phyloP scores from a whole-genome alignment of 148 eudicot genomes.

The Rhododendron molle region DNA sequence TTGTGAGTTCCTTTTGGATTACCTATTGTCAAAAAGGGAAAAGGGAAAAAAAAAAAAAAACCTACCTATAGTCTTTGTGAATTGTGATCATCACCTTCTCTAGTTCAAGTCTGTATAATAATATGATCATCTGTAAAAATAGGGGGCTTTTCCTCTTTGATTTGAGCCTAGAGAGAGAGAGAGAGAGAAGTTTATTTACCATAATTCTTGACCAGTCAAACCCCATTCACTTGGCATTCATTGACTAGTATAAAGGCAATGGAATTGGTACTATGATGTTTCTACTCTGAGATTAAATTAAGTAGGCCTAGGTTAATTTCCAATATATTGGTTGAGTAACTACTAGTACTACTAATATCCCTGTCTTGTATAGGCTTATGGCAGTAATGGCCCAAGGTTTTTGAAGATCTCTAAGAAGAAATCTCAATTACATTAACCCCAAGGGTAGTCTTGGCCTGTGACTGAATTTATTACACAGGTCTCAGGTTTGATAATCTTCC shows the following conservation, averaged over 20 bases:
- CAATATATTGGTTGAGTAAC: not conserved
- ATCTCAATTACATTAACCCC: not conserved
- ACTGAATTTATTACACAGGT: no score
- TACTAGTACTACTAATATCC: not conserved
- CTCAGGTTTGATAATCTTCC: no score
- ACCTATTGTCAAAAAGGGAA: no score
- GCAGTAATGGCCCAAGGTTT: not conserved
- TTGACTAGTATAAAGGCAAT: not conserved
- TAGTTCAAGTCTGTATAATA: not conserved
- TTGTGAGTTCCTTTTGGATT: not conserved
- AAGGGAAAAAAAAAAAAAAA: no score
- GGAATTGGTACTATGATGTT: not conserved
- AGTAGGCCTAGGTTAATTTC: not conserved
- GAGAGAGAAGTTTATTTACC: not conserved
- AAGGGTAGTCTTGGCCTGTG: no score
- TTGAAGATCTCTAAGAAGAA: not conserved
- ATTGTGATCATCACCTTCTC: not conserved
- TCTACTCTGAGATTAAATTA: not conserved
- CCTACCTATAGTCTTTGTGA: not conserved
- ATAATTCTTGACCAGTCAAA: not conserved
- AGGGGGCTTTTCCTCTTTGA: not conserved
- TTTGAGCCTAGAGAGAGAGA: not conserved
- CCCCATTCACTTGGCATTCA: not conserved
- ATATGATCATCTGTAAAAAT: not conserved
- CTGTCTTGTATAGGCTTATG: not conserved